Evolutionary conservation across 371 early-diverging fungal genomes (phyloP).

Genomic region (Mortierella sp.): DNA sequence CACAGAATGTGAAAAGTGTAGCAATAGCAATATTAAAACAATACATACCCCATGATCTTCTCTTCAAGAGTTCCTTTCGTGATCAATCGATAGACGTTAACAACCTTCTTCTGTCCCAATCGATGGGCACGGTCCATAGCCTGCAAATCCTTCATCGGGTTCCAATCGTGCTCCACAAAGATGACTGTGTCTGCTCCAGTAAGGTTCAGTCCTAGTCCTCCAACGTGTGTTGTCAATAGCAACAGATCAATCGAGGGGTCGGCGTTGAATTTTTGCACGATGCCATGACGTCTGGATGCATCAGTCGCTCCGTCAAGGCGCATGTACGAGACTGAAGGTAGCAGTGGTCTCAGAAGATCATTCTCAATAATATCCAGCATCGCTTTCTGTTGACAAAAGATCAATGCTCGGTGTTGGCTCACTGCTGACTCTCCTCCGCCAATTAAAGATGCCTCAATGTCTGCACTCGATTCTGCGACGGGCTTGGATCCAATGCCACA

Average conservation of each 20-base stretch:
- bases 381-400: conserved; percentile 97
- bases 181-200: conserved; percentile 99
- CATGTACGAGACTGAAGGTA: conserved; percentile 93
- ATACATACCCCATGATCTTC: conserved; percentile 89
- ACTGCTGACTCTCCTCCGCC: conserved; percentile 66
- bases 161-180: conserved; percentile 99
- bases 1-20: no score
- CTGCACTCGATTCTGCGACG: conserved; percentile 62
- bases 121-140: conserved; percentile 99
- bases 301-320: conserved; percentile 98
- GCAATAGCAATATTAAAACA: not conserved
- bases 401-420: conserved; percentile 93
- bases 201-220: conserved; percentile 99
- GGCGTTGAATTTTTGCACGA: conserved; percentile 96
- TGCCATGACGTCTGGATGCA: conserved; percentile 84
- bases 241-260: conserved; percentile 97
- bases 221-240: conserved; percentile 97
- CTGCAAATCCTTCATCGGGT: conserved; percentile 97
- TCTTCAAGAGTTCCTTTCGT: conserved; percentile 94
- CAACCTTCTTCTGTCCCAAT: conserved; percentile 97
- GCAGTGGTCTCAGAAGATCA: conserved; percentile 83
- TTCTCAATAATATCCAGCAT: conserved; percentile 98
- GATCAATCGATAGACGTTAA: conserved; percentile 96
- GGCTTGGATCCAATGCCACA: conserved; percentile 91
- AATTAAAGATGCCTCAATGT: conserved; percentile 59